These are phyloP conservation scores for Rhodotorula sp. DNA, from an alignment of 1,284 basidiomycete genomes.

Conservation along the genomic window DNA sequence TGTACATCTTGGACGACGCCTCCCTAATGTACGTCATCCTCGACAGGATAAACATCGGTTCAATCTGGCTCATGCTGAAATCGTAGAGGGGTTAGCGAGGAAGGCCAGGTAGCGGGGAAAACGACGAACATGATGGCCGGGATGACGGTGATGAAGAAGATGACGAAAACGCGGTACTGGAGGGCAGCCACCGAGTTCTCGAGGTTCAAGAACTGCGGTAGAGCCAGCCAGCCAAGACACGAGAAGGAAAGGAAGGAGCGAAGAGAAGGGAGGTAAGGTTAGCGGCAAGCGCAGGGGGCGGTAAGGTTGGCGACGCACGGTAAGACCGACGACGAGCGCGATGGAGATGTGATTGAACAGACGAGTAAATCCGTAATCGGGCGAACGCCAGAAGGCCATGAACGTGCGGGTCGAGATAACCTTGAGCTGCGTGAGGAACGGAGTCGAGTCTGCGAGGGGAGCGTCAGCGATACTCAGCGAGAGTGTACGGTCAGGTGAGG, in stretches of 20 bases:
- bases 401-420: conserved; percentile 74
- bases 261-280: conserved; percentile 55
- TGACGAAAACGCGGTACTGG: conserved; percentile 69
- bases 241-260: no score
- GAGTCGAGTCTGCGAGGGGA: conserved; percentile 58
- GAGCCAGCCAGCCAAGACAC: no score
- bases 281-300: conserved; percentile 76
- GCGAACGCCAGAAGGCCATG: conserved; percentile 75
- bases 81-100: background rate
- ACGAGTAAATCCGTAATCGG: conserved; percentile 61
- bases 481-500: background rate
- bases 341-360: conserved; percentile 58
- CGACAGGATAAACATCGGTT: conserved; percentile 82
- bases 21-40: conserved; percentile 68
- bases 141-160: conserved; percentile 51
- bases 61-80: conserved; percentile 73
- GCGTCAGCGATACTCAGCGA: conserved; percentile 21
- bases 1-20: conserved; percentile 62
- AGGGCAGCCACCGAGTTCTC: conserved; percentile 67
- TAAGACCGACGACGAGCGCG: conserved; percentile 75
- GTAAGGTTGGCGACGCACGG: conserved; percentile 56
- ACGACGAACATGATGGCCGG: conserved; percentile 25
- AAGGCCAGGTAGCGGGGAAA: background rate
- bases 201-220: conserved; percentile 71
- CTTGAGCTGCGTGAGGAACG: conserved; percentile 75